Evolutionary conservation across 331 rosid genomes (phyloP).

Genomic region (Acacia pycnantha): DNA sequence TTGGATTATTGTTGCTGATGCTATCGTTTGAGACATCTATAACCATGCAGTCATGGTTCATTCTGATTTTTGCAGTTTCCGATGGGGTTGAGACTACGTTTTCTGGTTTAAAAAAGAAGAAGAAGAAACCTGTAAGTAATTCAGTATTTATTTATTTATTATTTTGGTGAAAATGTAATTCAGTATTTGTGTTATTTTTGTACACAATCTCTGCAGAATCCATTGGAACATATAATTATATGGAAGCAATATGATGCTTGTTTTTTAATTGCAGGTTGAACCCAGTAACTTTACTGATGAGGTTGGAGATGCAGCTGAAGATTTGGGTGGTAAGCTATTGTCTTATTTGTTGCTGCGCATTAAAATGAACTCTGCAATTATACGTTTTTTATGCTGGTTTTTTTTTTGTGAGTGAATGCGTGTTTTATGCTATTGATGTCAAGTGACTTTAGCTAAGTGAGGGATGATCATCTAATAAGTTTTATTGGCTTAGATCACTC

Average conservation of each 20-base stretch:
- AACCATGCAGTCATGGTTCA: conserved; percentile 14
- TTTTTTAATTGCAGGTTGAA: conserved; percentile 57
- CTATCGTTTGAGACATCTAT: background rate
- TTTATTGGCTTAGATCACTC: conserved; percentile 42
- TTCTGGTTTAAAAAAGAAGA: conserved; percentile 80
- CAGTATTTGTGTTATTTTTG: background rate
- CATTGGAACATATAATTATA: background rate
- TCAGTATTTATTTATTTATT: background rate
- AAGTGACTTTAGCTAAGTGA: background rate
- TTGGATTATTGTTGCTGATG: background rate
- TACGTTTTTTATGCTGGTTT: background rate
- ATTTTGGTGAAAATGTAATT: conserved; percentile 20
- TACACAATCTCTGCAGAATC: background rate
- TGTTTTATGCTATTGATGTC: background rate
- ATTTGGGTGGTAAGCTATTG: conserved; percentile 61
- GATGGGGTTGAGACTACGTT: conserved; percentile 72
- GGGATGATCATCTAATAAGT: background rate
- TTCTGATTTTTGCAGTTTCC: conserved; percentile 55
- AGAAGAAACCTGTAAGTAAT: conserved; percentile 70
- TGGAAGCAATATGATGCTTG: conserved; percentile 10
- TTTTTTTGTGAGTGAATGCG: background rate
- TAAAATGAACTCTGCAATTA: background rate
- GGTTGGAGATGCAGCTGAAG: conserved; percentile 57
- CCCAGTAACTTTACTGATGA: conserved; percentile 61
- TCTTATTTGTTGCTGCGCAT: background rate